Base-by-base conservation (phyloP, 176 grass and related monocot genomes). In the Aegilops umbellulata region DNA sequence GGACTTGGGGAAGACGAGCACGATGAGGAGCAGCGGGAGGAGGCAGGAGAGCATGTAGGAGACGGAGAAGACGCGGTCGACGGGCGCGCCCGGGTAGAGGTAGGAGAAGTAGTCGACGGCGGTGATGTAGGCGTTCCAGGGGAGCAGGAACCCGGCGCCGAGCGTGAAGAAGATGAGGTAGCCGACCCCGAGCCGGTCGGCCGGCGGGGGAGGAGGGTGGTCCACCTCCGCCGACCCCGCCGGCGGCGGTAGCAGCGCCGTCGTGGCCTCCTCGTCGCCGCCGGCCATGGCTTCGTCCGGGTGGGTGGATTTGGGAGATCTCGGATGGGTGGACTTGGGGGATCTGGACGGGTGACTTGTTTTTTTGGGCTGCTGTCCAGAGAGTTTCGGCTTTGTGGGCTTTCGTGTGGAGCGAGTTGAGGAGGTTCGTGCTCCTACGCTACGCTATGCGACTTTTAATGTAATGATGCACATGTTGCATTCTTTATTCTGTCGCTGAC, bases 101-200 rank as follows among this genome's bases (percentile, higher is more conserved):
- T 94, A 98, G 81, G 79, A 64, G 90, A 98, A 98, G 90, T 98
- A 98, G 81, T 98, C 97, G 74, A 98, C 97, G 86, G 97, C 93
- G 64, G 97, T 98, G 86, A 98, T 98, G 97, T 87, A 98, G 81
- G 97, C 88, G 92, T 98, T 95, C 97, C 97, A 98, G 4, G 97
- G 97, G 69, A 98, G 34, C 27, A 98, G 97, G 88, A 89, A 98
- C 16, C 97, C 97, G 0, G 88, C 58, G 8, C 97, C 97, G n/a
- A 98, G 88, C 1, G 75, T 92, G 90, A 98, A 95, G 92, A 91
- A 95, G 74, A 98, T 63, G 74, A 87, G 67, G 94, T 98, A 98
- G 1, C 83, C 96, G 3, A 91, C 5, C 5, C 79, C 77, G 68
- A 98, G 80, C 3, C 64, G 23, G 86, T 98, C 96, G 25, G 11